Evolutionary conservation across 306 rosid species (phyloP), one percentile per base, ranked within the genome.

Genomic region (Vigna angularis): DNA sequence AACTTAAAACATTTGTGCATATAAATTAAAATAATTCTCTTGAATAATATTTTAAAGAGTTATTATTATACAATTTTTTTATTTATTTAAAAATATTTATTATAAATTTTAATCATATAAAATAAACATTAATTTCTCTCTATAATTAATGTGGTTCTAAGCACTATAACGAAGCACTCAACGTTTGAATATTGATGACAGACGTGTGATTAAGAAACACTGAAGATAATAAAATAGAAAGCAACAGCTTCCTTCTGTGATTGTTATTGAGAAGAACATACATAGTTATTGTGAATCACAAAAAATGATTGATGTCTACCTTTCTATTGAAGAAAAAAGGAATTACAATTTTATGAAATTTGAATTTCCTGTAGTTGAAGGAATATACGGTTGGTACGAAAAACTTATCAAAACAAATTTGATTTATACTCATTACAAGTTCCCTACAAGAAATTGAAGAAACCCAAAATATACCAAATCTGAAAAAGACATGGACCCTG

Each of bases 371-470:
- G 70, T 30, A 28, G 59, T 28, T 72, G 66, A 42, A 72, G 38
- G 36, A 66, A 57, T 28, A 70, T 42, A 28, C 62, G 34, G 55
- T 28, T 55, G 79, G 77, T 32, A 66, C 59, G 53, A 51, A 79
- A 65, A 75, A 40, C 30, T 84, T 74, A 63, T 63, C 70, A 69
- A 20, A 72, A 63, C 77, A 83, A 86, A 88, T 75, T 83, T 79
- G 87, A 85, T 88, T 88, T 88, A 78, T 84, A 75, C 81, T 87
- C 84, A 45, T 65, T 70, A 47, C 64, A 76, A 45, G 63, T 82
- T 17, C 75, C 75, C 74, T 81, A 61, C 22, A 73, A 42, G 3
- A 56, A 70, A 26, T 78, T 72, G 70, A 70, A 79, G 56, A 89
- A 83, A 47, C 73, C 65, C 49, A 34, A 74, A 13, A 50, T 66